phyloP scores from a whole-genome alignment of 208 protist genomes.

The Lotmaria passim region DNA sequence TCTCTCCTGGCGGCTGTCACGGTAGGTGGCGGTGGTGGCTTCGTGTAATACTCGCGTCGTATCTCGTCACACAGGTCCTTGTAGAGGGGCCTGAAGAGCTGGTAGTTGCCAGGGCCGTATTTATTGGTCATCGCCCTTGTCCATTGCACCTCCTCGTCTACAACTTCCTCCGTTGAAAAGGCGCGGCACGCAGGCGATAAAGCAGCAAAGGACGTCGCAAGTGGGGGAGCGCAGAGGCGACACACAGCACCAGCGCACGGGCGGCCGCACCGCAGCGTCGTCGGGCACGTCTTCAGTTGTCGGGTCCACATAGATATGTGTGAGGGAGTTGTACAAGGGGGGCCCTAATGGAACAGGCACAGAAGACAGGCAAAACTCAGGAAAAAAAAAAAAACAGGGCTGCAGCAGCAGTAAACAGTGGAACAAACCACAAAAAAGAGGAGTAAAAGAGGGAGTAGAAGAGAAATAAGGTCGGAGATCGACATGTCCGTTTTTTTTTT shows the following conservation, averaged over 20 bases:
- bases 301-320: constrained; percentile 3
- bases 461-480: too few relatives aligned
- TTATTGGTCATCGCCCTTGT: constrained; percentile 43
- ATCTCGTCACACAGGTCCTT: constrained; percentile 85
- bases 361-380: too few relatives aligned
- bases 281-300: background rate
- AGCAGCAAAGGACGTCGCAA: background rate
- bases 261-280: background rate
- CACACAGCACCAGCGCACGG: background rate
- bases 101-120: constrained; percentile 76
- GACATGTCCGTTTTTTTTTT: too few relatives aligned
- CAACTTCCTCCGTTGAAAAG: constrained; percentile 31
- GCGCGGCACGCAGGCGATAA: background rate
- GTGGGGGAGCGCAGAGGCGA: background rate
- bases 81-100: constrained; percentile 82
- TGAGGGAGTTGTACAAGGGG: too few relatives aligned
- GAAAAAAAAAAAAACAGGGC: constrained; percentile 3
- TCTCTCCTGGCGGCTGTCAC: constrained; percentile 1
- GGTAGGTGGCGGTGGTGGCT: constrained; percentile 63
- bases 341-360: too few relatives aligned
- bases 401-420: background rate
- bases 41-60: constrained; percentile 65
- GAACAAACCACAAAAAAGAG: background rate
- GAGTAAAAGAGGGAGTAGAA: too few relatives aligned
- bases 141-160: constrained; percentile 45